Evolutionary conservation across 192 early-diverging fungal genomes (phyloP).

Genomic region (Podochytrium sp.): DNA sequence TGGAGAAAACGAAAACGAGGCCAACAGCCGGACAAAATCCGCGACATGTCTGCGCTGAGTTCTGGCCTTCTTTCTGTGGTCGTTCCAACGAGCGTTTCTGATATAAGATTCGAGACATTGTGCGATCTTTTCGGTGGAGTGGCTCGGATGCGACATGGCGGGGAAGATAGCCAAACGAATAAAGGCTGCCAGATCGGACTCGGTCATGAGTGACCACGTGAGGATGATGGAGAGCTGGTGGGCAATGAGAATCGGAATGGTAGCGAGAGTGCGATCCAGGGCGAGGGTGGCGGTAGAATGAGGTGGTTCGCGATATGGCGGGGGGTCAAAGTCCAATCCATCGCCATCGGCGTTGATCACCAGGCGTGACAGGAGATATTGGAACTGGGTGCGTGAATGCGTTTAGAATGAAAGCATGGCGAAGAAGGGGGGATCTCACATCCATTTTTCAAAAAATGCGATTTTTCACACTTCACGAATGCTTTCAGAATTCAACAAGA

Average conservation of each 20-base stretch:
- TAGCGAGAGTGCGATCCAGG: no score
- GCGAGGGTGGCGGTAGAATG: no score
- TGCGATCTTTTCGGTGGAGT: not conserved
- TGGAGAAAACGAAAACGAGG: not conserved
- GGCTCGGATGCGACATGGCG: not conserved
- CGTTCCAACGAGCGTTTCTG: not conserved
- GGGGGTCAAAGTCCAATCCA: no score
- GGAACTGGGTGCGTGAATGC: no score
- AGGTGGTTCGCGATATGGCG: no score
- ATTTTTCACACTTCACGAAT: no score
- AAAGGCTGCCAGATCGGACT: not conserved
- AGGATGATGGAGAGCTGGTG: constrained; percentile 10
- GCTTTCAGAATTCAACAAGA: no score
- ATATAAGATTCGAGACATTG: not conserved
- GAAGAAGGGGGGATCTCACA: no score
- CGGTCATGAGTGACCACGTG: constrained; percentile 22
- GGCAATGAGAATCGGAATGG: constrained; percentile 4
- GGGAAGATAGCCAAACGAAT: not conserved
- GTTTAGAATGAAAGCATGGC: no score
- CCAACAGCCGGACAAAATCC: not conserved
- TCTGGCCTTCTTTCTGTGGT: not conserved
- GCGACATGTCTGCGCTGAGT: not conserved
- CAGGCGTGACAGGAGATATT: no score
- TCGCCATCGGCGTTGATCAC: no score
- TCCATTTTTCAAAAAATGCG: not conserved